These are phyloP conservation scores for Jaltomata sinuosa DNA, from an alignment of 257 asterid genomes.

Conservation along the genomic window DNA sequence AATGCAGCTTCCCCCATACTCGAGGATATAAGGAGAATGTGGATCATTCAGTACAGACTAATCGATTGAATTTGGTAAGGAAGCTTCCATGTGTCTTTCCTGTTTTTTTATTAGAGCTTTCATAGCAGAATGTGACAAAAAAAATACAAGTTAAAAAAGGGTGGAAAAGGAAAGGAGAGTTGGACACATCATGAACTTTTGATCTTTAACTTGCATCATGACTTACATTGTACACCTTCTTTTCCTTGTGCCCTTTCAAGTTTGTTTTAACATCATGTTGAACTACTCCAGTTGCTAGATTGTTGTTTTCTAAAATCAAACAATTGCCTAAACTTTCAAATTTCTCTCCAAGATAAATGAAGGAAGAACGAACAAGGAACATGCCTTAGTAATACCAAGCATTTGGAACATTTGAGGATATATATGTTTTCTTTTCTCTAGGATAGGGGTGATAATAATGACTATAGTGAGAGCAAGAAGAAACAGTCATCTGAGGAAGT, in stretches of 20 bases:
- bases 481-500: conserved; percentile 39
- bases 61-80: conserved; percentile 44
- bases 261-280: neutral
- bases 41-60: conserved; percentile 28
- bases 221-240: neutral
- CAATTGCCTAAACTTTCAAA: neutral
- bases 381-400: neutral
- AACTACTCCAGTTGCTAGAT: neutral
- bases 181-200: neutral
- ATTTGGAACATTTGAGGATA: neutral
- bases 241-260: neutral
- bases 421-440: conserved; percentile 10
- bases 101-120: neutral
- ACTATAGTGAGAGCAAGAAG: conserved; percentile 26
- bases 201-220: neutral
- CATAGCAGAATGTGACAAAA: neutral
- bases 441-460: conserved; percentile 34
- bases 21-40: conserved; percentile 21
- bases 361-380: neutral
- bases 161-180: neutral
- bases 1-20: conserved; percentile 55
- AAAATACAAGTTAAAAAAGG: neutral
- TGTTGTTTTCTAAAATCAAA: neutral
- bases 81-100: conserved; percentile 3
- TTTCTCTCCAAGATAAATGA: neutral